These are phyloP conservation scores for Starmerella floris DNA, from an alignment of 805 yeast genomes.

Conservation along the genomic window DNA sequence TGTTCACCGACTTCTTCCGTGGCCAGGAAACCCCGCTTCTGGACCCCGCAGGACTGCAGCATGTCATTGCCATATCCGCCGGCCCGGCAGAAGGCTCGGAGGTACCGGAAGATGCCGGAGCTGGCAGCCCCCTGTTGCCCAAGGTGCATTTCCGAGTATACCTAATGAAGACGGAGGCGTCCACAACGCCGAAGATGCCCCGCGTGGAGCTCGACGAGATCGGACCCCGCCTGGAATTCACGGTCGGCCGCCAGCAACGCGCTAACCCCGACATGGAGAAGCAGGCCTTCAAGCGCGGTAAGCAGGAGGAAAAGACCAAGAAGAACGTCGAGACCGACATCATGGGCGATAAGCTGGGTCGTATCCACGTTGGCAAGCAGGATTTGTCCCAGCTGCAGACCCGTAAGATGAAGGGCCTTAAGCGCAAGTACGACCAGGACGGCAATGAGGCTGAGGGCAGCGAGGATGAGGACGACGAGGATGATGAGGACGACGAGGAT, in stretches of 20 bases:
- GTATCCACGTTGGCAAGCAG: constrained; percentile 91
- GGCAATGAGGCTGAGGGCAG: constrained; percentile 37
- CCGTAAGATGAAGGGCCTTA: constrained; percentile 96
- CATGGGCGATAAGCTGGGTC: constrained; percentile 94
- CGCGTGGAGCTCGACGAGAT: constrained; percentile 88
- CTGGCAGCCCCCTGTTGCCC: constrained; percentile 45
- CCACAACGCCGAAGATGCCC: constrained; percentile 65
- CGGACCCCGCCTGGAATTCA: constrained; percentile 91
- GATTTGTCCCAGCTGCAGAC: constrained; percentile 84
- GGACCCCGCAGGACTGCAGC: constrained; percentile 91
- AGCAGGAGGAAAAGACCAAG: constrained; percentile 64
- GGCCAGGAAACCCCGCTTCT: constrained; percentile 71
- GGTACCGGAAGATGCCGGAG: constrained; percentile 48
- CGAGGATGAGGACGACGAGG: constrained; percentile 23
- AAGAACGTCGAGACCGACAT: constrained; percentile 79
- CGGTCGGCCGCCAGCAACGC: constrained; percentile 70
- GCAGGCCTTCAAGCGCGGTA: constrained; percentile 75
- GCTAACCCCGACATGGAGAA: constrained; percentile 81
- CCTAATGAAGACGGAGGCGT: constrained; percentile 62
- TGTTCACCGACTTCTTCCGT: constrained; percentile 80
- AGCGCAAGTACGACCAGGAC: constrained; percentile 71
- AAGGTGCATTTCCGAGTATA: constrained; percentile 81
- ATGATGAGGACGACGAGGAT: constrained; percentile 6
- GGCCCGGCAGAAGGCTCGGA: constrained; percentile 34
- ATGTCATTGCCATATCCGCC: constrained; percentile 68